Percentiles rank a stretch among this genome's conserved stretches.
Evolutionary conservation across 2,329 filamentous ascomycete species (phyloP).

Genomic region (Trichoderma arundinaceum): DNA sequence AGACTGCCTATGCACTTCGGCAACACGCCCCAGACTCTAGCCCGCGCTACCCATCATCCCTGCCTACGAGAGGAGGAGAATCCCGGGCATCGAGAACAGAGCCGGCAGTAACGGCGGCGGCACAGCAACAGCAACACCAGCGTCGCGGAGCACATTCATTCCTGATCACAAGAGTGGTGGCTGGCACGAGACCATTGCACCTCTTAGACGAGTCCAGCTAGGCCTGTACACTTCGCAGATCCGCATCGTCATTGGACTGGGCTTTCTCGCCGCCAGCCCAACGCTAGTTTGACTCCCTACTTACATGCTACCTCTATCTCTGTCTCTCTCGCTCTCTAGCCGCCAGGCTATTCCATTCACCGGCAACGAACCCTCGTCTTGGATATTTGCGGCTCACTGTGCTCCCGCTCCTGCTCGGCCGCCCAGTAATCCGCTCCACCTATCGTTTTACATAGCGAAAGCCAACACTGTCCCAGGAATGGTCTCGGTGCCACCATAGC

Average conservation of each 20-base stretch:
- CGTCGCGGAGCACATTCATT: slow-evolving; percentile 16
- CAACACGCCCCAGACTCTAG: slow-evolving; percentile 36
- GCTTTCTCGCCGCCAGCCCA: slow-evolving; percentile 22
- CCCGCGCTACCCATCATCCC: slow-evolving; percentile 37
- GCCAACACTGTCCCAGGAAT: slow-evolving; percentile 42
- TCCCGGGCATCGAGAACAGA: slow-evolving; percentile 8
- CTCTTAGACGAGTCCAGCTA: slow-evolving; percentile 23
- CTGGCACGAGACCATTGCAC: slow-evolving; percentile 25
- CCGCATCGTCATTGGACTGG: slow-evolving; percentile 27
- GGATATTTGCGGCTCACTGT: slow-evolving; percentile 36
- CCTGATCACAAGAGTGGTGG: slow-evolving; percentile 23
- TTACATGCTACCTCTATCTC: slow-evolving; percentile 38
- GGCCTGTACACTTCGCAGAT: slow-evolving; percentile 28
- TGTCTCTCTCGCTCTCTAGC: slow-evolving; percentile 35
- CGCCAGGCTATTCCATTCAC: slow-evolving; percentile 15
- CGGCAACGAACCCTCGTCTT: slow-evolving; percentile 30
- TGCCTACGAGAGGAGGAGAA: slow-evolving; percentile 30
- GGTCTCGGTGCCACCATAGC: slow-evolving; percentile 46
- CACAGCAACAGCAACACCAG: slow-evolving; percentile 24
- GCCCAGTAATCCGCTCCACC: slow-evolving; percentile 36
- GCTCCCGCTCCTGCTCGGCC: slow-evolving; percentile 34
- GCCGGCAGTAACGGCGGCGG: slow-evolving; percentile 17
- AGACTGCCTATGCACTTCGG: slow-evolving; percentile 35
- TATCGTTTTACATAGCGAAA: slow-evolving; percentile 39
- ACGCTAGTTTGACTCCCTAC: slow-evolving; percentile 37